A percentile compares a stretch with the other conserved stretches of the same genome.
Conservation (phyloP, 2,329 filamentous ascomycete species). For the Epichloe scottii region DNA sequence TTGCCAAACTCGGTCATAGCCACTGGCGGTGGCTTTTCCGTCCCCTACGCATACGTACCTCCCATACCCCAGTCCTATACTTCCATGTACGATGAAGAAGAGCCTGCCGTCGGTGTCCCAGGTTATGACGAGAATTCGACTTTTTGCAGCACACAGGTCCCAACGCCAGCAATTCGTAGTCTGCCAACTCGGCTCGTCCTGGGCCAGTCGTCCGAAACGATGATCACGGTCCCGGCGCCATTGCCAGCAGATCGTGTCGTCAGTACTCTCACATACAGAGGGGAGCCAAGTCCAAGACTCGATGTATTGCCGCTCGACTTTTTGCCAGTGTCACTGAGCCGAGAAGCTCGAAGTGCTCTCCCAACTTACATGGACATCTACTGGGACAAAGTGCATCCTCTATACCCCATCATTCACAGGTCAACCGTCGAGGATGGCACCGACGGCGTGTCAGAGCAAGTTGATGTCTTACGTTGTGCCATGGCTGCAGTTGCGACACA, state of each 20-base stretch:
- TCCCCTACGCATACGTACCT: conserved; percentile 18
- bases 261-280: conserved; percentile 24
- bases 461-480: conserved; percentile 35
- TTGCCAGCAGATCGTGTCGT: conserved; percentile 21
- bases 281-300: conserved; percentile 29
- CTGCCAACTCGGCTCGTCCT: conserved; percentile 34
- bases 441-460: conserved; percentile 18
- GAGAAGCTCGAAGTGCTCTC: conserved; percentile 29
- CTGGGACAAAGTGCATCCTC: conserved; percentile 37
- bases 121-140: conserved; percentile 20
- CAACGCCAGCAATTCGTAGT: conserved; percentile 34
- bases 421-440: conserved; percentile 27
- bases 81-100: conserved; percentile 20
- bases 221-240: conserved; percentile 33
- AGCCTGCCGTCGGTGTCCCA: conserved; percentile 18
- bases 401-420: conserved; percentile 39
- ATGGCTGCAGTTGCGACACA: conserved; percentile 47
- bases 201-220: conserved; percentile 34
- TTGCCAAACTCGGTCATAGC: conserved; percentile 12
- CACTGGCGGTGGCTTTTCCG: conserved; percentile 11
- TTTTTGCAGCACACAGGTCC: conserved; percentile 24
- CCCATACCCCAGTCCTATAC: conserved; percentile 21
- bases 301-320: conserved; percentile 17
- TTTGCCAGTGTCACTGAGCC: conserved; percentile 23
- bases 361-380: conserved; percentile 39